phyloP scores from a whole-genome alignment of 2,329 filamentous ascomycete genomes.

The Setomelanomma holmii region DNA sequence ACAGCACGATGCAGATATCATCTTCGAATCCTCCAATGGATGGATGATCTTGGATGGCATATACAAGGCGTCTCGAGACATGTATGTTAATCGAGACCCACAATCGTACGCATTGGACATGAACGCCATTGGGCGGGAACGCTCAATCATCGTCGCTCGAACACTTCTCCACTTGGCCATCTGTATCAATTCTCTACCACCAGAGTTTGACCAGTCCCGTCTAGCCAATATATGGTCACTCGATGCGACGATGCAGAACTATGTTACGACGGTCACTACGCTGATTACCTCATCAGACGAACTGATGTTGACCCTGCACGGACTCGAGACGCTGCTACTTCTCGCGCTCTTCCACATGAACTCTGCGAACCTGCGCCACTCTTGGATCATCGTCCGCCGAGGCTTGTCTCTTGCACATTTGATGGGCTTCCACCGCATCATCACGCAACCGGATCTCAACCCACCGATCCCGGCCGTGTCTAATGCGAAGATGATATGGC shows the following conservation, averaged over 20 bases:
- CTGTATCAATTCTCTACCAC: conserved; percentile 42
- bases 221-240: conserved; percentile 41
- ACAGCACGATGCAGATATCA: conserved; percentile 45
- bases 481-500: conserved; percentile 39
- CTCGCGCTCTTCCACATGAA: conserved; percentile 42
- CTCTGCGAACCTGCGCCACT: conserved; percentile 39
- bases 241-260: conserved; percentile 42
- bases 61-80: conserved; percentile 38
- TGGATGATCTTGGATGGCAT: conserved; percentile 43
- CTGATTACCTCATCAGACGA: conserved; percentile 43
- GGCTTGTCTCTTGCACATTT: conserved; percentile 45
- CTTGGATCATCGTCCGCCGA: conserved; percentile 43
- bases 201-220: conserved; percentile 37
- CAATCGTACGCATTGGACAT: conserved; percentile 45
- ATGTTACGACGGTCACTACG: conserved; percentile 38
- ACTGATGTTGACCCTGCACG: conserved; percentile 44
- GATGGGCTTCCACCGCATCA: conserved; percentile 48
- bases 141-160: conserved; percentile 40
- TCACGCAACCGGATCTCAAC: conserved; percentile 23
- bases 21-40: conserved; percentile 46
- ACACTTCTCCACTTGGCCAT: conserved; percentile 45
- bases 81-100: conserved; percentile 40
- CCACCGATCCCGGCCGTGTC: conserved; percentile 35
- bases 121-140: conserved; percentile 35
- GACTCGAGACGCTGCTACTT: conserved; percentile 41